phyloP scores from a whole-genome alignment of 2,329 filamentous ascomycete genomes.

The Pseudodiploospora longispora region DNA sequence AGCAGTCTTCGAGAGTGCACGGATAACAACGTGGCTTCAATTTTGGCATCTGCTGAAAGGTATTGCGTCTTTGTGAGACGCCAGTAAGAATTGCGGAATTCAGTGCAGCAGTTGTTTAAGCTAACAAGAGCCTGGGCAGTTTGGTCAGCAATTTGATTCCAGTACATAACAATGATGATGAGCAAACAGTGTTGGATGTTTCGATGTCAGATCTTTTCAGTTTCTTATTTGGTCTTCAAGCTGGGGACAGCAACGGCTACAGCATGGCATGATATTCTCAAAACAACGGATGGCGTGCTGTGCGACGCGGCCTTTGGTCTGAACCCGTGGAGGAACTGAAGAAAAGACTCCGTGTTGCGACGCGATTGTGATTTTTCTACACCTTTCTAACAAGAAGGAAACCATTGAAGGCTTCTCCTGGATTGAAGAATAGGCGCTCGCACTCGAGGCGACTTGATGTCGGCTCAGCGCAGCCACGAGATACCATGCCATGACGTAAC shows the following conservation, averaged over 20 bases:
- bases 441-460: no score
- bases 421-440: no score
- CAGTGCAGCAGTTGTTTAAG: no score
- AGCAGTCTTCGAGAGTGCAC: no score
- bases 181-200: background rate
- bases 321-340: constrained; percentile 34
- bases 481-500: constrained; percentile 28
- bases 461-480: constrained; percentile 1
- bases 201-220: constrained; percentile 68
- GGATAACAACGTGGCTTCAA: no score
- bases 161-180: no score
- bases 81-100: no score
- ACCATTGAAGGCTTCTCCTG: background rate
- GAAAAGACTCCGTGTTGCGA: constrained; percentile 47
- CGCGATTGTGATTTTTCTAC: constrained; percentile 11
- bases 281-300: constrained; percentile 19
- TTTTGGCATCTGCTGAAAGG: no score
- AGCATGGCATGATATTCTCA: constrained; percentile 16
- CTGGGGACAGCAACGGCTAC: constrained; percentile 43
- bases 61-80: no score
- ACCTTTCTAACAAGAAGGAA: constrained; percentile 3
- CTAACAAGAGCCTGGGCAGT: no score
- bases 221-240: constrained; percentile 45
- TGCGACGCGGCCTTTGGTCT: constrained; percentile 55
- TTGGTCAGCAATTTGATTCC: no score